Conservation (phyloP, 352 stramenopile species). For the Phytophthora kernoviae region DNA sequence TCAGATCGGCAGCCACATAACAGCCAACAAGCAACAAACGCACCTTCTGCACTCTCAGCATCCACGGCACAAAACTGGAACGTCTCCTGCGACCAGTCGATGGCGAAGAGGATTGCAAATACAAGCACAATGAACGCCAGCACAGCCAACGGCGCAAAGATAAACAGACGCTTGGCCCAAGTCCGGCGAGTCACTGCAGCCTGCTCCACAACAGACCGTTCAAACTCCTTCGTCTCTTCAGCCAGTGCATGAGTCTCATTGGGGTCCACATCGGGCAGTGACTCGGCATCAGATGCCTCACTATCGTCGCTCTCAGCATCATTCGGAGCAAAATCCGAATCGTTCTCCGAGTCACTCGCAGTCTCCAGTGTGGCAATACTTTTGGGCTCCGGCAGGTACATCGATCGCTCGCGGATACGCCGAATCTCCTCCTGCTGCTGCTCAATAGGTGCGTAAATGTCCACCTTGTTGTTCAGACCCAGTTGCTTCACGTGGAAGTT, state of each 20-base stretch:
- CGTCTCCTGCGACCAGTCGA: slow-evolving; percentile 55
- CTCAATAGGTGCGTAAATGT: slow-evolving; percentile 76
- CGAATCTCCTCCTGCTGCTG: slow-evolving; percentile 73
- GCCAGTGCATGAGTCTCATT: slow-evolving; percentile 47
- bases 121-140: slow-evolving; percentile 45
- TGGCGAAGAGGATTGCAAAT: slow-evolving; percentile 50
- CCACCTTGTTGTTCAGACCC: slow-evolving; percentile 76
- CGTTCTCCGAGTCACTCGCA: slow-evolving; percentile 55
- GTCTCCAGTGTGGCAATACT: slow-evolving; percentile 40
- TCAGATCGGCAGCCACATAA: slow-evolving; percentile 4
- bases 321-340: slow-evolving; percentile 63
- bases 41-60: slow-evolving; percentile 37
- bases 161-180: slow-evolving; percentile 35
- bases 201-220: slow-evolving; percentile 27
- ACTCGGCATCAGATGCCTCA: slow-evolving; percentile 48
- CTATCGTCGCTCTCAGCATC: slow-evolving; percentile 34
- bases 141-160: slow-evolving; percentile 40
- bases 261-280: slow-evolving; percentile 51
- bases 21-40: slow-evolving; percentile 16
- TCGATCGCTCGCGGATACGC: slow-evolving; percentile 57
- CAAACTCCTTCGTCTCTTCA: slow-evolving; percentile 47
- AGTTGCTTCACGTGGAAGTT: slow-evolving; percentile 85
- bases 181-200: slow-evolving; percentile 21
- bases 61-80: slow-evolving; percentile 55
- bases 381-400: slow-evolving; percentile 45